A percentile compares a stretch with the other conserved stretches of the same genome.
phyloP scores from a whole-genome alignment of 2,329 filamentous ascomycete genomes.

The Trichoderma sp. region DNA sequence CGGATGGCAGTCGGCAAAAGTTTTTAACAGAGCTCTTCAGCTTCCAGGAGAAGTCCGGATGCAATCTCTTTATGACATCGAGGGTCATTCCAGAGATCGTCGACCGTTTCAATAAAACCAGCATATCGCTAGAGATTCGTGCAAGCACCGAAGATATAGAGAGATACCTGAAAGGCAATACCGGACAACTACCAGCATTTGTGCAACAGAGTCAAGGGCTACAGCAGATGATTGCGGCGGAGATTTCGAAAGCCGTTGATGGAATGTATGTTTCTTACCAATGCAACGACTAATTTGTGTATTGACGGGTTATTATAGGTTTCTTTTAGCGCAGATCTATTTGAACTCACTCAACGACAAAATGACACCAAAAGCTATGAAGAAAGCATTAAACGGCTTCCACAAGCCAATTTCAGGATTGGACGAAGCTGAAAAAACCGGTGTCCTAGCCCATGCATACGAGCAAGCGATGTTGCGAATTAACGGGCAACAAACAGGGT shows the following conservation, averaged over 20 bases:
- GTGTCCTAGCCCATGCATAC: background rate
- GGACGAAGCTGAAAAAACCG: background rate
- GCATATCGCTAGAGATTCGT: background rate
- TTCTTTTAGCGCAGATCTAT: background rate
- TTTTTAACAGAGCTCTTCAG: background rate
- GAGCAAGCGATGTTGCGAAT: constrained; percentile 4
- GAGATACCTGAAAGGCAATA: background rate
- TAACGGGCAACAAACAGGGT: background rate
- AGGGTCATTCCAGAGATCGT: constrained; percentile 22
- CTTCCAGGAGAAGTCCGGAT: background rate
- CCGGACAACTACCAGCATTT: background rate
- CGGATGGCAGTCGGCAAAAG: background rate
- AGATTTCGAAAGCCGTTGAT: background rate
- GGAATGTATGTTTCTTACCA: background rate
- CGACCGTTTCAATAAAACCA: background rate
- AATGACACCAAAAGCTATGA: background rate
- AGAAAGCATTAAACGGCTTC: background rate
- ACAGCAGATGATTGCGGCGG: background rate
- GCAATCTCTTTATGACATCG: constrained; percentile 8
- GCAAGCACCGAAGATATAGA: background rate
- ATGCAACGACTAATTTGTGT: background rate
- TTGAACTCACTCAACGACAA: background rate
- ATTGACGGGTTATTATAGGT: background rate
- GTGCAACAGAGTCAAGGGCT: background rate
- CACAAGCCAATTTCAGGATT: background rate